Base-by-base conservation (phyloP, 768 basidiomycete species). In the Floccularia luteovirens region DNA sequence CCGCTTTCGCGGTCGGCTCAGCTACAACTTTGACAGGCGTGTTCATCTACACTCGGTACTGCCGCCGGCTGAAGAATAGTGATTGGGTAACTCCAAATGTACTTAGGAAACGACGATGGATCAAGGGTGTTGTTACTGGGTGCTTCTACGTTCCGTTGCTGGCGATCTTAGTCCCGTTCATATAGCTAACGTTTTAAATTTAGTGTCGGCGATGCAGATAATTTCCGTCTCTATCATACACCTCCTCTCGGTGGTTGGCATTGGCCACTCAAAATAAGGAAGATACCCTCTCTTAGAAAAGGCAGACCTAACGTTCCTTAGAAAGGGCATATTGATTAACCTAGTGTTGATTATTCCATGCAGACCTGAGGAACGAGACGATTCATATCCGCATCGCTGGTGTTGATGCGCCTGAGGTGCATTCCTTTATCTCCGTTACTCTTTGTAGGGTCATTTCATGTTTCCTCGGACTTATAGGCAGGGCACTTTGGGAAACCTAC, bases 401-500 rank as follows among this genome's bases (percentile, higher is more conserved):
- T 0, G 79, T 91, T 3, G 93, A 98, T 55, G 93, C 93, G 1
- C 93, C 93, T 0, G 93, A 98, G 69, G 90, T 86, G 48, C 22
- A 55, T 39, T 34, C n/a, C n/a, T 35, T 37, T 5, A 23, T 23
- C 20, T 10, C 21, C 7, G 14, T 25, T 36, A 14, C n/a, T 36
- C 22, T 38, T 39, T 22, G 21, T 10, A 12, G 37, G 24, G 17
- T 5, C 43, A n/a, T 30, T 2, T 4, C 23, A 17, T 41, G 37
- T 24, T 11, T 28, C 16, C 38, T 13, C 31, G 42, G 10, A 40
- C 14, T 31, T 33, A 5, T 41, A 90, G 88, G 74, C 68, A n/a
- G 67, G 80, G 0, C 87, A 96, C 57, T 94, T 91, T 47, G 93
- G 93, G 16, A 75, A 79, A 36, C 75, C 79, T 7, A 75, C 75